Conservation (phyloP, 768 basidiomycete genomes). For the Lactarius deliciosus region DNA sequence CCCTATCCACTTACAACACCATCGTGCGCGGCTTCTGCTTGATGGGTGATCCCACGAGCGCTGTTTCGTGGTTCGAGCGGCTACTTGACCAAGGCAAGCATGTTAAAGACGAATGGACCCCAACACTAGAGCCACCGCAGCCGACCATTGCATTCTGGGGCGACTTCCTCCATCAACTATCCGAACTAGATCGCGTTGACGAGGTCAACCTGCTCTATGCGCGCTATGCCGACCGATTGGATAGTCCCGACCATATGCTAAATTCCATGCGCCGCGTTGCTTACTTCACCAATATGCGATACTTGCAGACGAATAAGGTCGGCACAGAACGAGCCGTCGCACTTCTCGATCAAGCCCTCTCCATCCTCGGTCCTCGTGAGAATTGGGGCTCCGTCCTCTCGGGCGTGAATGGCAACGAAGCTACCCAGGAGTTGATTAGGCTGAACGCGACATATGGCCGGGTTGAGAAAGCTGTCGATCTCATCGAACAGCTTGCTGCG, state of each 20-base stretch:
- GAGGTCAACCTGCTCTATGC: slow-evolving; percentile 59
- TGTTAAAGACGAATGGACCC: slow-evolving; percentile 41
- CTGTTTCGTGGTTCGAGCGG: slow-evolving; percentile 69
- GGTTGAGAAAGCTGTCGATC: slow-evolving; percentile 32
- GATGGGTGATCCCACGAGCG: slow-evolving; percentile 58
- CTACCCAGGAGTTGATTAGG: slow-evolving; percentile 27
- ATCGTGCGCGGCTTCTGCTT: slow-evolving; percentile 67
- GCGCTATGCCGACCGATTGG: slow-evolving; percentile 38
- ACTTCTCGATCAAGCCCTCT: slow-evolving; percentile 32
- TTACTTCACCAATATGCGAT: slow-evolving; percentile 43
- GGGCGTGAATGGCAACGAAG: slow-evolving; percentile 21
- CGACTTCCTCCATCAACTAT: slow-evolving; percentile 58
- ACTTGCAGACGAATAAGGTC: slow-evolving; percentile 33
- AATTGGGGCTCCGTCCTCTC: slow-evolving; percentile 12
- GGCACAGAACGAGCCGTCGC: slow-evolving; percentile 16
- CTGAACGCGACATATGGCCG: slow-evolving; percentile 32
- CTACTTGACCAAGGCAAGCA: slow-evolving; percentile 48
- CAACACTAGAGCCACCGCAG: slow-evolving; percentile 45
- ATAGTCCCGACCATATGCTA: slow-evolving; percentile 33
- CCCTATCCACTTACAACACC: slow-evolving; percentile 59
- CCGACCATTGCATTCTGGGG: slow-evolving; percentile 59
- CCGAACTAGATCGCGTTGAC: slow-evolving; percentile 45
- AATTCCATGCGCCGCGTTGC: slow-evolving; percentile 42
- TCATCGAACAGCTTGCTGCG: slow-evolving; percentile 29
- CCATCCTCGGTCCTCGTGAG: slow-evolving; percentile 22